A percentile compares a stretch with the other conserved stretches of the same genome.
These are phyloP conservation scores for Trichosporon sp. DNA, from an alignment of 1,284 basidiomycete species.

Conservation along the genomic window DNA sequence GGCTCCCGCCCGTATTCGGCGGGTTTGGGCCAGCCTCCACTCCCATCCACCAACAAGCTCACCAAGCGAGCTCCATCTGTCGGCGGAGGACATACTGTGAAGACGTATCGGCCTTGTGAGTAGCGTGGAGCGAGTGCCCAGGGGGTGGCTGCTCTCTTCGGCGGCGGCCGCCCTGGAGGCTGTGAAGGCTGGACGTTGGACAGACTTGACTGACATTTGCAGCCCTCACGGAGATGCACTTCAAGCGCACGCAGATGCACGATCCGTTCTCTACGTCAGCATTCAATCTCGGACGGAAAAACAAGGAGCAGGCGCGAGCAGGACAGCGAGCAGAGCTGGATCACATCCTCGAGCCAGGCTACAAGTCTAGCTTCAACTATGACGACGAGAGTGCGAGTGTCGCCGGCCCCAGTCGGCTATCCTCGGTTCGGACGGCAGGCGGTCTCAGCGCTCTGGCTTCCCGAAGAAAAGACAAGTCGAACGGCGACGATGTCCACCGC, in stretches of 20 bases:
- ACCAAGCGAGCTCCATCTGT: neutral
- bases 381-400: conserved; percentile 25
- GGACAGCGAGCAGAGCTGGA: conserved; percentile 42
- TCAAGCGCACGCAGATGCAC: conserved; percentile 31
- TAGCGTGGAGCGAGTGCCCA: conserved; percentile 1
- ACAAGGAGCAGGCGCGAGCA: conserved; percentile 32
- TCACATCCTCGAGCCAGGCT: conserved; percentile 42
- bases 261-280: conserved; percentile 37
- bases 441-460: conserved; percentile 24
- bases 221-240: conserved; percentile 34
- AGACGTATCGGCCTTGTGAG: conserved; percentile 44
- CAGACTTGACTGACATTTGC: conserved; percentile 8
- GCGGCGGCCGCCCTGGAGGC: neutral
- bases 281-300: conserved; percentile 32
- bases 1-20: conserved; percentile 22
- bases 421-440: conserved; percentile 28
- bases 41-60: conserved; percentile 3
- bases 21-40: neutral
- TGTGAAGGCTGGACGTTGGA: neutral
- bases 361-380: conserved; percentile 24
- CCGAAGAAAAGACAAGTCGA: conserved; percentile 13
- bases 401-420: conserved; percentile 30
- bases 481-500: conserved; percentile 17
- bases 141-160: neutral
- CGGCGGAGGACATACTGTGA: conserved; percentile 29